Evolutionary conservation across 2,329 filamentous ascomycete species (phyloP).

Genomic region (Claviceps sp.): DNA sequence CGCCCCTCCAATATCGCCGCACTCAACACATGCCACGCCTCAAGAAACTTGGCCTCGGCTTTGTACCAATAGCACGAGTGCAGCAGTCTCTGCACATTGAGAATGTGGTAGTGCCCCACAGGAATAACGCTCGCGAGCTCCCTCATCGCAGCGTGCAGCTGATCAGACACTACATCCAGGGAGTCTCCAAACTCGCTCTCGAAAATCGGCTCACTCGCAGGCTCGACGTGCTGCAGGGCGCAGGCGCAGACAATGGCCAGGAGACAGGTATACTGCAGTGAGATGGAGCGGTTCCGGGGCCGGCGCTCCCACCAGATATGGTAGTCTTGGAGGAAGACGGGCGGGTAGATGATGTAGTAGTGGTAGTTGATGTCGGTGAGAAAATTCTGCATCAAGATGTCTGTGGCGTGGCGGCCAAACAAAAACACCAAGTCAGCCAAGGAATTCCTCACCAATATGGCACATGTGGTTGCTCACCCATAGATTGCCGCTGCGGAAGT

Average conservation of each 20-base stretch:
- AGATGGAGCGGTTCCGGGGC: slow-evolving; percentile 9
- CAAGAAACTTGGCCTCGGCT: slow-evolving; percentile 17
- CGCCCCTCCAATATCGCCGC: slow-evolving; percentile 18
- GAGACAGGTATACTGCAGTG: slow-evolving; percentile 17
- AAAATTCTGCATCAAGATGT: slow-evolving; percentile 16
- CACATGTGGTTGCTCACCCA: slow-evolving; percentile 9
- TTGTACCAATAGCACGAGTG: slow-evolving; percentile 22
- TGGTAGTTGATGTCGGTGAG: slow-evolving; percentile 19
- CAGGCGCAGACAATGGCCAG: slow-evolving; percentile 17
- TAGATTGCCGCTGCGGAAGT: slow-evolving; percentile 13
- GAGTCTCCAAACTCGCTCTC: slow-evolving; percentile 10
- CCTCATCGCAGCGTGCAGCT: slow-evolving; percentile 13
- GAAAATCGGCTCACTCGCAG: slow-evolving; percentile 10
- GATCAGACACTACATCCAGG: slow-evolving; percentile 12
- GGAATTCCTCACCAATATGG: neutral
- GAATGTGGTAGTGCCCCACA: slow-evolving; percentile 14
- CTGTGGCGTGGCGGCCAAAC: slow-evolving; percentile 7
- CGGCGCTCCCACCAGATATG: slow-evolving; percentile 18
- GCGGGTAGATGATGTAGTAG: slow-evolving; percentile 21
- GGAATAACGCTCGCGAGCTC: slow-evolving; percentile 16
- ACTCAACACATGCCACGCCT: slow-evolving; percentile 19
- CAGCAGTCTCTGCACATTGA: slow-evolving; percentile 17
- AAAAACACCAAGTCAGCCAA: neutral
- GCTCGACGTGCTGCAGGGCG: slow-evolving; percentile 16
- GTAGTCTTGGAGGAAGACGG: slow-evolving; percentile 16